These are phyloP conservation scores for Cronartium quercuum DNA, from an alignment of 1,284 basidiomycete genomes.

Conservation along the genomic window DNA sequence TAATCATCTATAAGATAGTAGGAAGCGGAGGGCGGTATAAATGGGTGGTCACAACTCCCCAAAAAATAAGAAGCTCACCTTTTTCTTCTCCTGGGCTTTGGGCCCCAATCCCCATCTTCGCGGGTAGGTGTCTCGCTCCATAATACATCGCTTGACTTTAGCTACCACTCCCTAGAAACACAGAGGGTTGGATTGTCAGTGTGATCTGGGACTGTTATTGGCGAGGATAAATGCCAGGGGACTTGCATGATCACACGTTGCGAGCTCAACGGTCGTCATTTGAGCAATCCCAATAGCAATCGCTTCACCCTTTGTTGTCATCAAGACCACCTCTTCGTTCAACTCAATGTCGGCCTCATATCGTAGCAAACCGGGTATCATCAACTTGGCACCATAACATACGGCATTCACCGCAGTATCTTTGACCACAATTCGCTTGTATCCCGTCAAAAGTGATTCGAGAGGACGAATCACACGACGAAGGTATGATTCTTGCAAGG, in stretches of 20 bases:
- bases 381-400: constrained; percentile 98
- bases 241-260: constrained; percentile 83
- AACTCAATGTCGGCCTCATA: constrained; percentile 91
- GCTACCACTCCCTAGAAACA: constrained; percentile 71
- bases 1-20: constrained; percentile 60
- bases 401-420: constrained; percentile 99
- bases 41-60: not conserved
- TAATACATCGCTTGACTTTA: constrained; percentile 98
- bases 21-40: not conserved
- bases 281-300: constrained; percentile 90
- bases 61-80: constrained; percentile 50
- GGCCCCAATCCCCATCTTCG: constrained; percentile 97
- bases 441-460: constrained; percentile 87
- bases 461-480: constrained; percentile 90
- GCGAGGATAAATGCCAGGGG: not conserved
- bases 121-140: constrained; percentile 97
- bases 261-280: constrained; percentile 97
- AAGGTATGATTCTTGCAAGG: constrained; percentile 75
- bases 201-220: too few relatives aligned
- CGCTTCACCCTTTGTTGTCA: constrained; percentile 99
- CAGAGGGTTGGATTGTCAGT: not conserved
- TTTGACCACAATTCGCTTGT: constrained; percentile 98
- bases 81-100: constrained; percentile 95
- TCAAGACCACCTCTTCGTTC: constrained; percentile 95
- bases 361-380: constrained; percentile 96